Evolutionary conservation across 2,329 filamentous ascomycete genomes (phyloP), one percentile per base, ranked within the genome.

Genomic region (Diplocarpon rosae): DNA sequence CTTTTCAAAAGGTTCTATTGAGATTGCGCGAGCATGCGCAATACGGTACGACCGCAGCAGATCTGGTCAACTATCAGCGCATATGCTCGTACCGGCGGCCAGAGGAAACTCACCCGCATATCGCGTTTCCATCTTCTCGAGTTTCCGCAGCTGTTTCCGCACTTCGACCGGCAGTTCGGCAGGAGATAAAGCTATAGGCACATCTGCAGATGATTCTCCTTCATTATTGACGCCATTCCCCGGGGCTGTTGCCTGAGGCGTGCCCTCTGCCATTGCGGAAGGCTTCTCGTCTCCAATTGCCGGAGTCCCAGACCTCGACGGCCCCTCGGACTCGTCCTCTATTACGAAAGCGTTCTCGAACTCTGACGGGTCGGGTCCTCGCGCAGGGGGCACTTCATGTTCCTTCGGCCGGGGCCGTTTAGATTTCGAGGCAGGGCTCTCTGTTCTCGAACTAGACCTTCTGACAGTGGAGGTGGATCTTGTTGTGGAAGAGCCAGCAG

Each of bases 1-100:
- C 43, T 85, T 82, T 66, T 98, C 92, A 62, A 98, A 98, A 0
- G 87, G 84, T 59, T 96, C 92, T 58, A 96, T 93, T 2, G 84
- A 78, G 11, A 84, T 78, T 34, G 89, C 86, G 41, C 88, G 80
- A 46, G 85, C 78, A 67, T 98, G 90, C 14, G 92, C 92, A 52
- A 89, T 81, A 50, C 88, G 79, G 65, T 98, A 98, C 8, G 90
- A 95, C 45, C 87, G 83, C 39, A 96, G 71, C 1, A 98, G 72
- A 59, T 96, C 90, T 87, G 43, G 20, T 24, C 42, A 32, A 29
- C 15, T 16, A 37, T 60, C 43, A 59, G 50, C 44, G 15, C 32
- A 28, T 13, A 11, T 32, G 30, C 4, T 32, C 30, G 42, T 41
- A 16, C 24, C 6, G 17, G 45, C 32, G 45, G 14, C 28, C 27